Conservation (phyloP, 1,139 yeast genomes). For the Pichia norvegensis region DNA sequence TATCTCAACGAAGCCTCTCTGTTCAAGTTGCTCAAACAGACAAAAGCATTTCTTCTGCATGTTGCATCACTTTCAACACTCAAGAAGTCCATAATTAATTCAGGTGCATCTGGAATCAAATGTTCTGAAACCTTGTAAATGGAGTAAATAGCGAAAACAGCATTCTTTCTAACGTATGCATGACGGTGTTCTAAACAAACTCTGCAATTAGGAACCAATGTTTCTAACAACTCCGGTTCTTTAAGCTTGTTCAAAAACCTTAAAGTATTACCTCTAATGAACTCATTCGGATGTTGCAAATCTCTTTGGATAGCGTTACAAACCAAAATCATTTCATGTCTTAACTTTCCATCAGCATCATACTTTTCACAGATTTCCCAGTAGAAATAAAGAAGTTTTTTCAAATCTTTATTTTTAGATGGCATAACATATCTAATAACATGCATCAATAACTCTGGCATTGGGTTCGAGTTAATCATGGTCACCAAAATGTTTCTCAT, state of each 20-base stretch:
- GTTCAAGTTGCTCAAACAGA: conserved; percentile 74
- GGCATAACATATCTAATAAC: conserved; percentile 97
- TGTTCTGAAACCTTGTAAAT: conserved; percentile 78
- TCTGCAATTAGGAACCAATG: conserved; percentile 88
- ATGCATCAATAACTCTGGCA: conserved; percentile 96
- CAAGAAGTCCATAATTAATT: conserved; percentile 65
- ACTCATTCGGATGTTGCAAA: conserved; percentile 96
- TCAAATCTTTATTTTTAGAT: conserved; percentile 79
- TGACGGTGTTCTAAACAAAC: conserved; percentile 92
- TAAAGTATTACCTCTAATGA: conserved; percentile 89
- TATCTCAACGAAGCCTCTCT: conserved; percentile 80
- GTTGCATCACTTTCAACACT: conserved; percentile 84
- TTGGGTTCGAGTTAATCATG: conserved; percentile 87
- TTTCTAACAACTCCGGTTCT: conserved; percentile 91
- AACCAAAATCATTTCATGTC: conserved; percentile 97
- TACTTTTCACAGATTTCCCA: conserved; percentile 98
- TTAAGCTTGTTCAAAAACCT: conserved; percentile 84
- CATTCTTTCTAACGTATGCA: conserved; percentile 96
- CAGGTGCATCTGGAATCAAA: conserved; percentile 91
- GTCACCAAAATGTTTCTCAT: conserved; percentile 83
- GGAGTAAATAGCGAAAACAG: conserved; percentile 82
- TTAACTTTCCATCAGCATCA: conserved; percentile 81
- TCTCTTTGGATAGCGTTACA: conserved; percentile 98
- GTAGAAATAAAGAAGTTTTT: conserved; percentile 86
- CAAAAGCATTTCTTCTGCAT: conserved; percentile 93